Base-by-base conservation (phyloP, 805 yeast genomes). In the Ogataea methanolica region DNA sequence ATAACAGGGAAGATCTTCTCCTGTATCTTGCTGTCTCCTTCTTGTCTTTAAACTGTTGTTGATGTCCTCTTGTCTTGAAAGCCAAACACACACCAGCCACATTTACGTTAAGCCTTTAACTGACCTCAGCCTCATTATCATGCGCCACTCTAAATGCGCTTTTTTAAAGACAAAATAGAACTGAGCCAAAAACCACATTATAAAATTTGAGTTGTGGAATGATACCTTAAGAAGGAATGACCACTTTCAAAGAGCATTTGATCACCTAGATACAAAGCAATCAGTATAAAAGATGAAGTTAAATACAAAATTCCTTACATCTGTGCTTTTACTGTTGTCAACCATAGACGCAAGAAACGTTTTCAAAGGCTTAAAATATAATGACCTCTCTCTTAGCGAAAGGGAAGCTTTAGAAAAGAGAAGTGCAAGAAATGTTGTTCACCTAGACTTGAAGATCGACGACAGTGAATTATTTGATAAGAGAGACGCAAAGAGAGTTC, bases 271-370 rank as follows among this genome's bases (percentile, higher is more conserved):
- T 26, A 26, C 16, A 15, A 15, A 12, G 17, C 7, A 33, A 15
- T 3, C 6, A 33, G 17, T 4, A 15, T n/a, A 9, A 15, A 31
- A 33, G 8, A 40, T 33, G 36, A 33, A 40, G 36, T 33, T 41
- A 19, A 16, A 16, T 23, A n/a, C 39, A 23, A 23, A 17, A 14
- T 8, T 23, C 4, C 14, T 39, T n/a, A 23, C 19, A 8, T 6
- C 19, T 12, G 14, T 26, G 5, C 12, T 39, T 6, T 21, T 39
- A n/a, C n/a, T 36, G 7, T 21, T 23, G 9, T 34, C 48, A 5
- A 22, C 36, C 2, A 41, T 38, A 5, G 42, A 41, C 1, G 55
- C 61, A 35, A 55, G 49, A 37, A 58, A 55, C 36, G 57, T 57
- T 22, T 50, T 47, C 43, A 41, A 45, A 4, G 50, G 50, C 15